These are phyloP conservation scores for Kalmusia sp. DNA, from an alignment of 2,329 filamentous ascomycete genomes.

Conservation along the genomic window DNA sequence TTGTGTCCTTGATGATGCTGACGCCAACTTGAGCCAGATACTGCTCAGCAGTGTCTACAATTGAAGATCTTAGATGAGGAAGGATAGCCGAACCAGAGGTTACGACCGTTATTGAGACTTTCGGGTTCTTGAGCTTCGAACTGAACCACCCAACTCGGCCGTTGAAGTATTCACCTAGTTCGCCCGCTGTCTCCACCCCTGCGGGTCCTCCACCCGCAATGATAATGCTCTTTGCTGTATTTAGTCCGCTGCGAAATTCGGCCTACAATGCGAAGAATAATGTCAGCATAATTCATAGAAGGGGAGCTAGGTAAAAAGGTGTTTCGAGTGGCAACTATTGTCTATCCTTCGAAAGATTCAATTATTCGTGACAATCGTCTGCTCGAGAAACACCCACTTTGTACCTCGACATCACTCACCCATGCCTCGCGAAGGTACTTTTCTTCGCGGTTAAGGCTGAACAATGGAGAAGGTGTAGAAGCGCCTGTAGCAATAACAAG, in stretches of 20 bases:
- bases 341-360: too few relatives aligned
- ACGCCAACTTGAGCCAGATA: slow-evolving; percentile 55
- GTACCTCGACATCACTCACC: too few relatives aligned
- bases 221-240: slow-evolving; percentile 40
- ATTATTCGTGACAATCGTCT: too few relatives aligned
- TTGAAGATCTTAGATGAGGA: slow-evolving; percentile 30
- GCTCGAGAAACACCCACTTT: too few relatives aligned
- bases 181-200: slow-evolving; percentile 47
- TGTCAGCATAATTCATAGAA: too few relatives aligned
- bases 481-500: slow-evolving; percentile 48
- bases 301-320: too few relatives aligned
- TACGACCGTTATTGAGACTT: slow-evolving; percentile 47
- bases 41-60: slow-evolving; percentile 39
- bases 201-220: slow-evolving; percentile 46
- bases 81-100: slow-evolving; percentile 39
- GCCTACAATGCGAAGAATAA: too few relatives aligned
- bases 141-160: slow-evolving; percentile 51
- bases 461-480: slow-evolving; percentile 42
- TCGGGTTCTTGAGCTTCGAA: slow-evolving; percentile 28
- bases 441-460: slow-evolving; percentile 47
- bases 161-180: slow-evolving; percentile 59
- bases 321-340: too few relatives aligned
- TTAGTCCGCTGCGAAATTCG: slow-evolving; percentile 48
- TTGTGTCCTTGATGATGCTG: slow-evolving; percentile 51
- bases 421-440: slow-evolving; percentile 32